Percentiles rank a stretch among this genome's conserved stretches.
Conservation (phyloP, 495 filamentous ascomycete species). For the Lentithecium fluviatile region DNA sequence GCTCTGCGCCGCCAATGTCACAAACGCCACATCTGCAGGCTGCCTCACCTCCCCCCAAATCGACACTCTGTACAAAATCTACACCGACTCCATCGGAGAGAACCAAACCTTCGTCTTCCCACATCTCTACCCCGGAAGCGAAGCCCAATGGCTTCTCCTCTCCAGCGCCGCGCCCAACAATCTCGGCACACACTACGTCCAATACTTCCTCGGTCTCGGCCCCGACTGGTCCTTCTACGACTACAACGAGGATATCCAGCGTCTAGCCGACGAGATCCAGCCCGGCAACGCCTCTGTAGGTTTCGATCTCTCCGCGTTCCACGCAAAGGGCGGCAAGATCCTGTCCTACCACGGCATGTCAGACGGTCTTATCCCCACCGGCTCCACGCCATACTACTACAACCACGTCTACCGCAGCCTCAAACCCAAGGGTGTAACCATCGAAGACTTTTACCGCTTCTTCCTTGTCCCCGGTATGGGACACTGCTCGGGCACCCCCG, state of each 20-base stretch:
- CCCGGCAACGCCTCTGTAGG: constrained; percentile 51
- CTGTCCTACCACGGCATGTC: constrained; percentile 55
- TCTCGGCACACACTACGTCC: constrained; percentile 46
- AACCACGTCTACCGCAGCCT: constrained; percentile 45
- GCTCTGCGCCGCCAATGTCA: constrained; percentile 47
- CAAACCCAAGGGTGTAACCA: constrained; percentile 30
- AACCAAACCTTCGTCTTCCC: constrained; percentile 59
- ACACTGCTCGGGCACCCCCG: constrained; percentile 38
- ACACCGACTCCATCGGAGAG: constrained; percentile 52
- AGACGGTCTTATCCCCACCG: constrained; percentile 51
- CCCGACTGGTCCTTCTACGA: constrained; percentile 40
- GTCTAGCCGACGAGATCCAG: constrained; percentile 47
- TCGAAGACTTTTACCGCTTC: constrained; percentile 44
- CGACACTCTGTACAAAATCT: constrained; percentile 53
- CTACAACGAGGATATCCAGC: constrained; percentile 41
- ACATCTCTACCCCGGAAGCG: constrained; percentile 40
- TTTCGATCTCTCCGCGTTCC: constrained; percentile 48
- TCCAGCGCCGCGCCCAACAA: constrained; percentile 40
- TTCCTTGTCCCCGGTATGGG: constrained; percentile 52
- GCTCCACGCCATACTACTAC: constrained; percentile 48
- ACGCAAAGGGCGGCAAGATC: constrained; percentile 53
- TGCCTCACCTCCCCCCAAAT: constrained; percentile 62
- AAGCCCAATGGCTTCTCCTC: constrained; percentile 32
- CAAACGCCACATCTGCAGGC: constrained; percentile 36
- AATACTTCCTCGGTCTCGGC: constrained; percentile 43